Conservation (phyloP, 331 rosid genomes). For the Stylosanthes scabra region DNA sequence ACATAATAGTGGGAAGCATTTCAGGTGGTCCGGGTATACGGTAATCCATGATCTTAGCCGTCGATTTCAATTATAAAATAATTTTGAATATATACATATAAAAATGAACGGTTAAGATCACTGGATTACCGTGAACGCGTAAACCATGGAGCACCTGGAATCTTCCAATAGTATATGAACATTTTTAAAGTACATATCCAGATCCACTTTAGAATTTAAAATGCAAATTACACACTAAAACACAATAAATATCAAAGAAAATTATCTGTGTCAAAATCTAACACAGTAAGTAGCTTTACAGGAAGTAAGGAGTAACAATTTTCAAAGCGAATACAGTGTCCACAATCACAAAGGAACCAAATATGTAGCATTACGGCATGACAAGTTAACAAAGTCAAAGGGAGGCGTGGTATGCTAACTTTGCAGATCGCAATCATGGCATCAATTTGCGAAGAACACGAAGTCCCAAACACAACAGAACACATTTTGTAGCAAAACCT, state of each 20-base stretch:
- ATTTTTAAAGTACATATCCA: not conserved
- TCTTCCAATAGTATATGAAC: not conserved
- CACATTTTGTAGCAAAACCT: no score
- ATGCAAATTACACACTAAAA: not conserved
- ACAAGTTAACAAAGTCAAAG: not conserved
- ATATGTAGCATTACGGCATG: not conserved
- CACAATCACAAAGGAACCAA: no score
- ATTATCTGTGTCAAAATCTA: not conserved
- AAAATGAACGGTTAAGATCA: no score
- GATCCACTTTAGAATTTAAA: not conserved
- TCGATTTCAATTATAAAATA: no score
- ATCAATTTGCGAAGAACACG: not conserved
- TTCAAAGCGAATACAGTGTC: not conserved
- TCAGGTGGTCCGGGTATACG: no score
- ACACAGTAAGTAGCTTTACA: not conserved
- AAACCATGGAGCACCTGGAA: no score
- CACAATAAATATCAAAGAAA: not conserved
- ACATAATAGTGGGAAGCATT: no score
- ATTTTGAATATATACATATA: no score
- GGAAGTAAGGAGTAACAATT: not conserved
- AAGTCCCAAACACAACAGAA: not conserved
- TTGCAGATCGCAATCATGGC: not conserved
- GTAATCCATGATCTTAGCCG: no score
- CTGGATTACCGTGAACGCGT: no score
- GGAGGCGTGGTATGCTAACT: not conserved